These are phyloP conservation scores for Arachis stenosperma DNA, from an alignment of 306 rosid species.

Conservation along the genomic window DNA sequence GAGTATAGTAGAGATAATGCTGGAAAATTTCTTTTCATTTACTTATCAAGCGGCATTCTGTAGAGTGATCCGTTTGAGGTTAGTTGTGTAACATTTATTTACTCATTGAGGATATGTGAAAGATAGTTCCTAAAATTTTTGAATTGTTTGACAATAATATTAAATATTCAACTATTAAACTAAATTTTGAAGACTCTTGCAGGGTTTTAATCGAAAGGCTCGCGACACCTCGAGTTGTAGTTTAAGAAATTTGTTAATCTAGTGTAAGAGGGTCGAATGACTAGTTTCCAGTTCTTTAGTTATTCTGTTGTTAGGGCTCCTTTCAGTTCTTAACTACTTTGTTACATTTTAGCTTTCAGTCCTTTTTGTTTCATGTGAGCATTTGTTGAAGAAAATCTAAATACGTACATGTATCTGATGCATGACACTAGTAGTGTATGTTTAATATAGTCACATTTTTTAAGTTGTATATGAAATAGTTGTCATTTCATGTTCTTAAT, in stretches of 20 bases:
- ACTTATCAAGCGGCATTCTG: conserved; percentile 75
- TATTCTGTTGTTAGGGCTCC: no score
- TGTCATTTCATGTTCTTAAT: no score
- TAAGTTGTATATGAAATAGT: no score
- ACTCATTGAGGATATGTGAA: not conserved
- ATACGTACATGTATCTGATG: no score
- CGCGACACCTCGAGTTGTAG: conserved; percentile 92
- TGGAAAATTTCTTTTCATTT: conserved; percentile 83
- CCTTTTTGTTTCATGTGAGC: not conserved
- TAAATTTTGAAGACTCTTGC: conserved; percentile 21
- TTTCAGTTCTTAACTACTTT: no score
- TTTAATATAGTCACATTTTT: no score
- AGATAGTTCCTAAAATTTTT: conserved; percentile 19
- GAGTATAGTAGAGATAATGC: conserved; percentile 97
- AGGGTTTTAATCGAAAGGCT: conserved; percentile 98
- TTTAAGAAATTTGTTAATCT: conserved; percentile 6
- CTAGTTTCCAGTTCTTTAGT: no score
- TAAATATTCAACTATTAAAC: conserved; percentile 53
- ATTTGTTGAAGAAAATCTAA: no score
- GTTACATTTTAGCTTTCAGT: no score
- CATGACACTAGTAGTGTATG: no score
- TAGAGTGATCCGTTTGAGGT: conserved; percentile 96
- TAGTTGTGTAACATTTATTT: conserved; percentile 29
- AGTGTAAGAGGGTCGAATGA: conserved; percentile 14
- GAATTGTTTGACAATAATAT: conserved; percentile 25